These are phyloP conservation scores for Melaleuca alternifolia DNA, from an alignment of 345 rosid species.

Conservation along the genomic window DNA sequence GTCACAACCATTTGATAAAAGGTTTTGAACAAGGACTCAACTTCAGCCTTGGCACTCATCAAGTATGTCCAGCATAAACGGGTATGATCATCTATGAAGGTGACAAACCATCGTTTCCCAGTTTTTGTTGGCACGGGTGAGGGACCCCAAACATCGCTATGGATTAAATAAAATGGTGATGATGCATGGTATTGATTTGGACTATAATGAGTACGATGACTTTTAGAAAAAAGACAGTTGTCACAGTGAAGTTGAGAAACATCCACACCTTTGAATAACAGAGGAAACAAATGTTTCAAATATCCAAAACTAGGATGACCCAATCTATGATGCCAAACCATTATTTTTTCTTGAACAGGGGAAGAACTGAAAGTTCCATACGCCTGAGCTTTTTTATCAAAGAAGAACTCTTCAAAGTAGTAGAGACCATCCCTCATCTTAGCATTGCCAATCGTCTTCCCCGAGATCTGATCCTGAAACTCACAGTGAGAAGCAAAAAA, in stretches of 20 bases:
- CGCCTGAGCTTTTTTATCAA: background rate
- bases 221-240: background rate
- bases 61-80: background rate
- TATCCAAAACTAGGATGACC: no score
- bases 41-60: background rate
- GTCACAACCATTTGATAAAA: background rate
- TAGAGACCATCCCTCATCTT: background rate
- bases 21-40: background rate
- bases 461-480: rapidly evolving
- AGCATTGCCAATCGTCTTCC: background rate
- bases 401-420: background rate
- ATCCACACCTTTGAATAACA: no score
- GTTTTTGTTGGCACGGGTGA: background rate
- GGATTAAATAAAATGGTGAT: background rate
- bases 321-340: no score
- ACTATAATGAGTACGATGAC: background rate
- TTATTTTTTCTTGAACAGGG: no score
- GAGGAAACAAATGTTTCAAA: no score
- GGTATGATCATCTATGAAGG: background rate
- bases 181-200: background rate
- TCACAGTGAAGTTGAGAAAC: background rate
- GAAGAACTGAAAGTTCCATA: no score
- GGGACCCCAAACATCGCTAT: background rate
- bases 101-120: background rate
- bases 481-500: background rate